Percentiles rank a stretch among this genome's conserved stretches.
These are phyloP conservation scores for Botrytis sinoallii DNA, from an alignment of 2,329 filamentous ascomycete genomes.

Conservation along the genomic window DNA sequence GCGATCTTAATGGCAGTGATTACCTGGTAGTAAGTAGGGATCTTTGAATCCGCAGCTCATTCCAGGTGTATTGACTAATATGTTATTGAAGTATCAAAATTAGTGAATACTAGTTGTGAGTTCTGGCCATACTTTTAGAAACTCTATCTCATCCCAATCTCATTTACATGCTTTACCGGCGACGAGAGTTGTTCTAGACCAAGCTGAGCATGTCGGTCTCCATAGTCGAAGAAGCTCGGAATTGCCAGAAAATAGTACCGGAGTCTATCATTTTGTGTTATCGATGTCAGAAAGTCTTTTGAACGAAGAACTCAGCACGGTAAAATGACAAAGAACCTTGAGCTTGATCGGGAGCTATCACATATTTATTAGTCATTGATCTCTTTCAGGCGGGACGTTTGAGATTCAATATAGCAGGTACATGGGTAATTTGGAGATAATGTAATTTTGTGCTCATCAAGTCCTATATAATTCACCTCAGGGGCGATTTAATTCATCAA, in stretches of 20 bases:
- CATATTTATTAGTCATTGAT: neutral
- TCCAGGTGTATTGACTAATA: neutral
- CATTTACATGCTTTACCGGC: too few relatives aligned
- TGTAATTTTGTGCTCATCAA: neutral
- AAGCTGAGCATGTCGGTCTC: too few relatives aligned
- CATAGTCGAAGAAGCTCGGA: neutral
- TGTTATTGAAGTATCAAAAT: neutral
- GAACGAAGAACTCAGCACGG: neutral
- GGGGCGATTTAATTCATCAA: neutral
- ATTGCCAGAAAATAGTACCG: neutral
- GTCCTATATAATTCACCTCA: neutral
- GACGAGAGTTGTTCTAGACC: neutral
- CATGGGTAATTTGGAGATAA: neutral
- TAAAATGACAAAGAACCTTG: neutral
- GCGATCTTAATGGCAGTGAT: neutral
- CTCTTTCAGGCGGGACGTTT: fast-evolving
- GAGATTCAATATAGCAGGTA: fast-evolving
- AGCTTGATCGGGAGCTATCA: neutral
- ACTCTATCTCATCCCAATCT: too few relatives aligned
- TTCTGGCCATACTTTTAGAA: neutral
- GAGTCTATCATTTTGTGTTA: neutral
- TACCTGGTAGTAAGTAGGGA: conserved; percentile 2
- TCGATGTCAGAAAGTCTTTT: neutral
- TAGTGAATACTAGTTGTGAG: neutral
- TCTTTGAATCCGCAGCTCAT: neutral